Evolutionary conservation across 805 yeast genomes (phyloP), one percentile per base, ranked within the genome.

Genomic region (Barnettozyma siamensis): DNA sequence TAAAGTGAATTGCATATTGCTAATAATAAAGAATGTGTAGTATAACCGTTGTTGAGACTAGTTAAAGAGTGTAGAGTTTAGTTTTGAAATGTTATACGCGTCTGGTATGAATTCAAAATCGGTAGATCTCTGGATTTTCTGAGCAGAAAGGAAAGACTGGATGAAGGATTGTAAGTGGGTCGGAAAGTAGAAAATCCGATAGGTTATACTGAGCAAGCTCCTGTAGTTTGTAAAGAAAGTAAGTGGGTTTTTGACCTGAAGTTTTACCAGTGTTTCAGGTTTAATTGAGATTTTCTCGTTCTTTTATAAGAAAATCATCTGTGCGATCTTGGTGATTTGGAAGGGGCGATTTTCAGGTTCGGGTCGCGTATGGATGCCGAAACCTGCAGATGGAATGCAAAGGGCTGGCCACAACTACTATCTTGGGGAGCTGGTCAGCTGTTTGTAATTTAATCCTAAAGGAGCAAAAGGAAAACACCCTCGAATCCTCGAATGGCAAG

Each of bases 1-100:
- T 37, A 41, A 39, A 29, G 53, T 46, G 47, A 50, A 53, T 47
- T 43, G 53, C 61, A 57, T 57, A 35, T 30, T 45, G 33, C 33
- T 18, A 13, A 32, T 8, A 7, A 19, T 18, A 33, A 26, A 17
- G 35, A 37, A 26, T 8, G 38, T 20, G 21, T 12, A 16, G 16
- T 26, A 28, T 40, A 36, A 35, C 20, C 36, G 30, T 27, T 31
- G 16, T 17, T 31, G 33, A 19, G n/a, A 26, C 34, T 33, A 23
- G 17, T 32, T 31, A 33, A 34, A 16, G 41, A 29, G 15, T 16
- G 33, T 18, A 15, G 29, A 8, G 26, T 7, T 6, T 21, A 6
- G 12, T 24, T 35, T 26, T 10, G 13, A n/a, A 33, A 16, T 16
- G 8, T 13, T 18, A 5, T 18, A 31, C 43, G 40, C 40, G 43